Evolutionary conservation across 768 basidiomycete species (phyloP), one percentile per base, ranked within the genome.

Genomic region (Lenzites betulinus): DNA sequence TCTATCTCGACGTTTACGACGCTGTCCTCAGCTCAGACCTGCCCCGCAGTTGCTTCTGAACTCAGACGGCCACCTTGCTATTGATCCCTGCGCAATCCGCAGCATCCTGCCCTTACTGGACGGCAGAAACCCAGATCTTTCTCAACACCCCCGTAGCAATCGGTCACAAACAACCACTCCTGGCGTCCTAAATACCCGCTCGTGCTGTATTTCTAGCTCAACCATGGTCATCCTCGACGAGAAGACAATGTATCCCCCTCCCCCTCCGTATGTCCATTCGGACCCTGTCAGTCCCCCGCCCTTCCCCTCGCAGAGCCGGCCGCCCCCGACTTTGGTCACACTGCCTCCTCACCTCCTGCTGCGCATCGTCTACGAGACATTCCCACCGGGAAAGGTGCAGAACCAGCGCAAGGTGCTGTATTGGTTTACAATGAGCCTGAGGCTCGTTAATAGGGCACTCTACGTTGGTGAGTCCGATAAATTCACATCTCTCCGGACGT

Each of bases 291-390:
- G 65, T 15, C 74, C 76, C 2, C 77, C 78, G 7, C 75, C 79
- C 7, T 77, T 76, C 66, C 70, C 75, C 18, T 60, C 65, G 44
- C 54, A 60, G 44, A 51, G 49, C 13, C 57, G 61, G 11, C 28
- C 36, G 20, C 57, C 65, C 16, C 61, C 55, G 3, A 66, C 48
- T 15, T 59, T 82, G 0, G 67, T 70, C 7, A 73, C 74, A 0
- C 67, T 90, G 0, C 86, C 90, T 0, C 66, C 86, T 0, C 83
- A 91, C 62, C 70, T 93, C 23, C 78, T 92, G 4, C 81, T 93
- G 49, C 81, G 87, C 51, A 81, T 92, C 51, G 82, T 93, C 4
- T 83, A 89, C 69, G 73, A 77, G 64, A 82, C 83, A 2, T 90
- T 92, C 67, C 84, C 87, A 1, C 77, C 76, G 12, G 70, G 73